These are phyloP conservation scores for Ganoderma leucocontextum DNA, from an alignment of 1,284 basidiomycete species.

Conservation along the genomic window DNA sequence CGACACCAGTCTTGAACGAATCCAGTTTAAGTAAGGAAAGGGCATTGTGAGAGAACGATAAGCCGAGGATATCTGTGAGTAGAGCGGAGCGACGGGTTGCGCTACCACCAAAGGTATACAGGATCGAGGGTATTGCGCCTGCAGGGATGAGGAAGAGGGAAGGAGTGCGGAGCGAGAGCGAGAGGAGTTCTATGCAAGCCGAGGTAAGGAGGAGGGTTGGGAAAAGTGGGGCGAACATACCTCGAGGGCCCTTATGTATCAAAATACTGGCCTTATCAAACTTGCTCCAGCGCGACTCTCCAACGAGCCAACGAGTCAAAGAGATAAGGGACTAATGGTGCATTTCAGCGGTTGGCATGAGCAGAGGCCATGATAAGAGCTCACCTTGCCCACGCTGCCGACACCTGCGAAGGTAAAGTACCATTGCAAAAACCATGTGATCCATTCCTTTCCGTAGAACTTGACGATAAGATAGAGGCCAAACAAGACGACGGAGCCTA, in stretches of 20 bases:
- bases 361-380: slow-evolving; percentile 25
- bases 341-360: slow-evolving; percentile 23
- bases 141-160: slow-evolving; percentile 72
- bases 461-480: slow-evolving; percentile 77
- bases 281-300: slow-evolving; percentile 58
- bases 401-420: slow-evolving; percentile 78
- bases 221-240: slow-evolving; percentile 43
- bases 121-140: slow-evolving; percentile 69
- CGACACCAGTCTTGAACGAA: slow-evolving; percentile 88
- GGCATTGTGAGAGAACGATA: slow-evolving; percentile 88
- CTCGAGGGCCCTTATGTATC: slow-evolving; percentile 52
- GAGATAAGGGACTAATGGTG: slow-evolving; percentile 56
- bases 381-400: slow-evolving; percentile 76
- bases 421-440: slow-evolving; percentile 81
- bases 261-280: slow-evolving; percentile 57
- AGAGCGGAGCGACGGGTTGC: slow-evolving; percentile 69
- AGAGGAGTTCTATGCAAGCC: slow-evolving; percentile 47
- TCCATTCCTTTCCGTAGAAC: slow-evolving; percentile 84
- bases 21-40: slow-evolving; percentile 88
- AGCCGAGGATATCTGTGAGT: slow-evolving; percentile 82
- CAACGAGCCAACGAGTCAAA: slow-evolving; percentile 55
- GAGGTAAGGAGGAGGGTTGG: slow-evolving; percentile 8
- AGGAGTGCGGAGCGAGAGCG: slow-evolving; percentile 68
- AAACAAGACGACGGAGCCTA: slow-evolving; percentile 72
- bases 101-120: slow-evolving; percentile 65